Percentiles rank a stretch among this genome's conserved stretches.
These are phyloP conservation scores for Adenanthera pavonina DNA, from an alignment of 306 rosid species.

Conservation along the genomic window DNA sequence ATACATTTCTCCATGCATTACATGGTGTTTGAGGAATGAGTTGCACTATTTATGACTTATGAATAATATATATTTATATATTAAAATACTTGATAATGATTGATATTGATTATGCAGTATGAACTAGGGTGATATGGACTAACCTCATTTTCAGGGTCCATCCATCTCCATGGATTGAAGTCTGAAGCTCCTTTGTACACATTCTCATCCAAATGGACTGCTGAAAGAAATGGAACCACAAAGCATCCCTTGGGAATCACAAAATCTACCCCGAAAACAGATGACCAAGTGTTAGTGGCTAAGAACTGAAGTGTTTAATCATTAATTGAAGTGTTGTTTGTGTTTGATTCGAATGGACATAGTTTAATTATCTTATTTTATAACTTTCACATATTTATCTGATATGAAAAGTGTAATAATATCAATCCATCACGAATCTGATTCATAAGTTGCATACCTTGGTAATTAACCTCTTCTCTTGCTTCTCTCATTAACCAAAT, in stretches of 20 bases:
- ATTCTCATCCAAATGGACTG: conserved; percentile 89
- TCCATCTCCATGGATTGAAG: conserved; percentile 99
- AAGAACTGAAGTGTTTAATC: not conserved
- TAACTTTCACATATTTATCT: not conserved
- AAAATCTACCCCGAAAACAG: conserved; percentile 58
- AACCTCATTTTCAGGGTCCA: conserved; percentile 81
- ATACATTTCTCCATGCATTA: too few species aligned
- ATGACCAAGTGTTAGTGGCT: conserved; percentile 15
- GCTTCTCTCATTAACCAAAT: conserved; percentile 97
- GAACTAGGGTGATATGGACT: conserved; percentile 16
- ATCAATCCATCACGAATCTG: not conserved
- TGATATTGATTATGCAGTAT: not conserved
- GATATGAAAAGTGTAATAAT: not conserved
- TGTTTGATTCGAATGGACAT: not conserved
- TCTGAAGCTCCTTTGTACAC: conserved; percentile 65
- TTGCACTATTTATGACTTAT: too few species aligned
- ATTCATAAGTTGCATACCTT: conserved; percentile 55
- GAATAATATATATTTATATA: too few species aligned
- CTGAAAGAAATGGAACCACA: conserved; percentile 95
- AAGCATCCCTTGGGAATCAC: conserved; percentile 86
- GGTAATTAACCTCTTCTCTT: conserved; percentile 77
- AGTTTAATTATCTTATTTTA: not conserved
- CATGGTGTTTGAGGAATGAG: too few species aligned
- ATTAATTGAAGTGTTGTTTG: not conserved
- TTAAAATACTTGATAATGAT: too few species aligned